These are phyloP conservation scores for Gigaspora rosea DNA, from an alignment of 192 early-diverging fungal species.

Conservation along the genomic window DNA sequence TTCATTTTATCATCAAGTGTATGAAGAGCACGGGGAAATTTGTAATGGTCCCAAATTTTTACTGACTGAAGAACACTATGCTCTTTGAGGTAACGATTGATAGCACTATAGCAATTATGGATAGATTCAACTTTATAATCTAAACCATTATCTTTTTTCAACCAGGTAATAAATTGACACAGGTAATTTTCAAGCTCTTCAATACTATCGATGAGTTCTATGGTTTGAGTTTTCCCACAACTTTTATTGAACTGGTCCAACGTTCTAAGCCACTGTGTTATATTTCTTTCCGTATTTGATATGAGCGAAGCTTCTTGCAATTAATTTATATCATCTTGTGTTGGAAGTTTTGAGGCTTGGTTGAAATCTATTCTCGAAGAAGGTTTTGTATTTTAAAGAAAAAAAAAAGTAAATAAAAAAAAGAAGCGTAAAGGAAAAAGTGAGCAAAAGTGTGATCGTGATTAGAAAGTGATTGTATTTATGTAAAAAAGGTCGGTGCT, in stretches of 20 bases:
- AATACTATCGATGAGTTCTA: background rate
- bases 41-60: background rate
- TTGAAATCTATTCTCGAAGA: too few relatives aligned
- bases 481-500: too few relatives aligned
- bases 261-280: background rate
- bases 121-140: background rate
- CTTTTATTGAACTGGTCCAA: background rate
- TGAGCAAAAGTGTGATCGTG: too few relatives aligned
- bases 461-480: too few relatives aligned
- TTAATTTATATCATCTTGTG: too few relatives aligned
- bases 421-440: too few relatives aligned
- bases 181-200: background rate
- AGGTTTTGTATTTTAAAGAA: too few relatives aligned
- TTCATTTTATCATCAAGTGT: background rate
- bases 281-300: background rate
- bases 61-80: background rate
- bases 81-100: background rate
- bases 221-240: background rate
- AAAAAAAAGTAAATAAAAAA: too few relatives aligned
- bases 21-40: background rate
- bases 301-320: background rate
- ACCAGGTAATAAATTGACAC: slow-evolving; percentile 2
- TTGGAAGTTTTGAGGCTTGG: too few relatives aligned
- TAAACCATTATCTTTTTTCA: too few relatives aligned
- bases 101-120: background rate